Evolutionary conservation across 2,329 filamentous ascomycete genomes (phyloP).

Genomic region (Hortaea werneckii): DNA sequence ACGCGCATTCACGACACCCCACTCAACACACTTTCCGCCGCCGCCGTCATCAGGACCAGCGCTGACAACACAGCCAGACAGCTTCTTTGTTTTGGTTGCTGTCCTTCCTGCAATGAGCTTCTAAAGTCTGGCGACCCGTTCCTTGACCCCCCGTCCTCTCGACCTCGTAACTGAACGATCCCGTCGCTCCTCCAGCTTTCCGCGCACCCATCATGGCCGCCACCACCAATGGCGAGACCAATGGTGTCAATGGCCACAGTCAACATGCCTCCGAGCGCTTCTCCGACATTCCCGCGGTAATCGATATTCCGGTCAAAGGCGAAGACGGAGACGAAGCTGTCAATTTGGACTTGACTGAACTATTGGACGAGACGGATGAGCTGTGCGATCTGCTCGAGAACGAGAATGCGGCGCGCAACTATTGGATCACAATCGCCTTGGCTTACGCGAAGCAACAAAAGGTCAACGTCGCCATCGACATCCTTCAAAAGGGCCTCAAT

Average conservation of each 20-base stretch:
- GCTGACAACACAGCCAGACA: no score
- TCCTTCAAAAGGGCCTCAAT: slow-evolving; percentile 60
- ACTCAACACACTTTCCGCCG: no score
- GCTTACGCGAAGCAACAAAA: slow-evolving; percentile 95
- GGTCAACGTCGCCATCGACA: slow-evolving; percentile 69
- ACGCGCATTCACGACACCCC: no score
- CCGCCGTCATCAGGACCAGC: no score
- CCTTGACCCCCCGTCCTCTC: no score
- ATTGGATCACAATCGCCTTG: slow-evolving; percentile 96
- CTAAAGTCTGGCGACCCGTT: no score
- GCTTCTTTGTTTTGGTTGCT: no score
- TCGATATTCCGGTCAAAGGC: slow-evolving; percentile 54
- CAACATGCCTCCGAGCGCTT: slow-evolving; percentile 39
- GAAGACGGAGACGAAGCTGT: slow-evolving; percentile 61
- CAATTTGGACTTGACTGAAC: slow-evolving; percentile 84
- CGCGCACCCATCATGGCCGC: slow-evolving; percentile 12
- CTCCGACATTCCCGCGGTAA: slow-evolving; percentile 51
- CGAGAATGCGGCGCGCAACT: slow-evolving; percentile 79
- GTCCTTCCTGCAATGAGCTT: no score
- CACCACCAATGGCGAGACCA: slow-evolving; percentile 40
- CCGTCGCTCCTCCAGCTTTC: no score
- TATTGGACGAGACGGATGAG: slow-evolving; percentile 85
- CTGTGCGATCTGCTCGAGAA: slow-evolving; percentile 91
- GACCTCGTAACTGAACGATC: no score
- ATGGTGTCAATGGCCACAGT: slow-evolving; percentile 41